Evolutionary conservation across 192 early-diverging fungal species (phyloP), one percentile per base, ranked within the genome.

Genomic region (Coemansia sp.): DNA sequence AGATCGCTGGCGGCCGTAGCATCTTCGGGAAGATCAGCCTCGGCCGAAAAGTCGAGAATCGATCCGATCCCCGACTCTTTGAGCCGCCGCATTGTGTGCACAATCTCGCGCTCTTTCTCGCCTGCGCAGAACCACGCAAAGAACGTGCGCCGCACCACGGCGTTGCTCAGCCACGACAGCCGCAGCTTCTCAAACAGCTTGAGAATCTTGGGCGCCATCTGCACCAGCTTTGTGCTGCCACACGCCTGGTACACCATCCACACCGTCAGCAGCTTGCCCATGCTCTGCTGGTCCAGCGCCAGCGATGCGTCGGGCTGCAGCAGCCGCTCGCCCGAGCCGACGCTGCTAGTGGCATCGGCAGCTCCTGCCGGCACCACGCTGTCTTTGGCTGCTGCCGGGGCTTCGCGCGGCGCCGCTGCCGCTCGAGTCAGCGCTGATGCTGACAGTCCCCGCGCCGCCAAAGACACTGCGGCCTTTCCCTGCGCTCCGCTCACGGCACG

Each of bases 41-140:
- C 95, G 19, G 93, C 84, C 8, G 91, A 90, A 10, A 92, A 79
- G 76, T 94, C 92, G 23, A 98, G 84, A 63, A 96, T 95, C 37
- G 87, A 86, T n/a, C 91, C 89, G 67, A 98, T 86, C 4, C 88
- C 85, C 11, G 74, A 59, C 9, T 72, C 75, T 27, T 73, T 79
- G 62, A 94, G 87, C 17, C 60, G 24, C 11, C 83, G 79, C 93
- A 98, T 96, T 22, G 89, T 89, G 25, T 85, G 85, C n/a, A 89
- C 73, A 35, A 94, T 93, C 68, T 95, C 92, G 37, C 88, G 83
- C 49, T 89, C 84, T 10, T 88, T 85, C 75, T 98, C 94, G 48
- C 96, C 96, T 21, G 91, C 92, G 81, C 65, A 79, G 65, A 81
- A 83, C 73, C 95, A 94, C 47, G 86, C 84, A 83, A 94, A 98